Conservation (phyloP, 148 eudicot species). For the Camellia granthamiana region DNA sequence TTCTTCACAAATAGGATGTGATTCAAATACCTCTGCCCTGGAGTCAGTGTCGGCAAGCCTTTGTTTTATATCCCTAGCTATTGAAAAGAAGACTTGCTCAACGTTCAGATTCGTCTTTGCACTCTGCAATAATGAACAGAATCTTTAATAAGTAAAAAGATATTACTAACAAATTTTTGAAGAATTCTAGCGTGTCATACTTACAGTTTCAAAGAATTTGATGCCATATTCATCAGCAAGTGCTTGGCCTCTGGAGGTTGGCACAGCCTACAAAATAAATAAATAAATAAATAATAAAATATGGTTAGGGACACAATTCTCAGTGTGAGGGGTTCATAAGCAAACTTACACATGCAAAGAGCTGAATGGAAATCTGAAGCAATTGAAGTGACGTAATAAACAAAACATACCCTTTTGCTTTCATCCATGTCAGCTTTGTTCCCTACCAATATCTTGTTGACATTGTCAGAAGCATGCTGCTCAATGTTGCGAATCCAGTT, state of each 20-base stretch:
- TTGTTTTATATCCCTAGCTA: slow-evolving; percentile 87
- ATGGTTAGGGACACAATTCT: background rate
- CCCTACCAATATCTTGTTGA: slow-evolving; percentile 40
- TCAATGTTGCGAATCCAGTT: slow-evolving; percentile 46
- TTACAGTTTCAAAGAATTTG: slow-evolving; percentile 90
- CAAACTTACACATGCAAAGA: background rate
- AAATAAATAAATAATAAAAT: too few species aligned
- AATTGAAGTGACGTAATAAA: background rate
- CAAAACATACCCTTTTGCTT: slow-evolving; percentile 57
- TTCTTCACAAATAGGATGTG: background rate
- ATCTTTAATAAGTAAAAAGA: background rate
- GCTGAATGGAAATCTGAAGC: background rate
- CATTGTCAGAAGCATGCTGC: slow-evolving; percentile 46
- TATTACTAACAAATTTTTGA: background rate
- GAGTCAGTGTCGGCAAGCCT: slow-evolving; percentile 78
- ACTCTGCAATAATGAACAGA: slow-evolving; percentile 47
- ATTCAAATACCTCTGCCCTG: slow-evolving; percentile 54
- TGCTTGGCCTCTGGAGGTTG: slow-evolving; percentile 89
- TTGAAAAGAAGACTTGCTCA: slow-evolving; percentile 87
- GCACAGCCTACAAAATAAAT: slow-evolving; percentile 57
- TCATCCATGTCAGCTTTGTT: slow-evolving; percentile 50
- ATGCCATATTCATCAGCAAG: slow-evolving; percentile 93
- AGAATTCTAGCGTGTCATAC: slow-evolving; percentile 20
- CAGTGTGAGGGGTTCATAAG: slow-evolving; percentile 6
- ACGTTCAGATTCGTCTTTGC: slow-evolving; percentile 87